Conservation (phyloP, 768 basidiomycete genomes). For the Pulveroboletus ravenelii region DNA sequence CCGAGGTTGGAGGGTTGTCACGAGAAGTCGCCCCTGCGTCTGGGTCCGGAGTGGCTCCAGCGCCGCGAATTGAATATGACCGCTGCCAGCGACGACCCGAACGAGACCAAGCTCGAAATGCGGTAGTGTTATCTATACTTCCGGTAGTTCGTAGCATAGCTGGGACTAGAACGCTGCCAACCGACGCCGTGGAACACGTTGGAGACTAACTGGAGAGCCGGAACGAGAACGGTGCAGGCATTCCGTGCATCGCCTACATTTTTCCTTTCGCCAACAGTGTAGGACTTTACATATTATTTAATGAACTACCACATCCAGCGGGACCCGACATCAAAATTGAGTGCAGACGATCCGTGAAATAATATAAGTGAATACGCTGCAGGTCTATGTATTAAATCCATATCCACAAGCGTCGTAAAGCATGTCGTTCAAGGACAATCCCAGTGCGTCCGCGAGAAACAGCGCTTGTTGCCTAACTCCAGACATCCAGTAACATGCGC, state of each 20-base stretch:
- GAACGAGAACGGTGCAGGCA: not conserved
- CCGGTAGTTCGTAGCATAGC: slow-evolving; percentile 19
- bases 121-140: slow-evolving; percentile 1
- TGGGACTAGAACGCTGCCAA: not conserved
- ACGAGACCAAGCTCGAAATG: slow-evolving; percentile 11
- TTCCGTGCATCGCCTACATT: too few species aligned
- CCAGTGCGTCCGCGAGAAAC: not conserved
- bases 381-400: slow-evolving; percentile 19
- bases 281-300: too few species aligned
- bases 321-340: not conserved
- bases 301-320: not conserved
- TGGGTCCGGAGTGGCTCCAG: slow-evolving; percentile 1
- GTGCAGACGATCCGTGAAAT: slow-evolving; percentile 2
- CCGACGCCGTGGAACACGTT: not conserved
- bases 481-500: slow-evolving; percentile 81
- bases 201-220: not conserved
- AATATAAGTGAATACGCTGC: slow-evolving; percentile 5
- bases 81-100: slow-evolving; percentile 3
- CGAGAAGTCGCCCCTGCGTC: not conserved
- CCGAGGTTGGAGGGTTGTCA: slow-evolving; percentile 5
- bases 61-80: slow-evolving; percentile 6
- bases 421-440: slow-evolving; percentile 2
- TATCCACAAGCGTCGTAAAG: slow-evolving; percentile 8
- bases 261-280: too few species aligned
- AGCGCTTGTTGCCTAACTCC: slow-evolving; percentile 55